Percentiles rank a stretch among this genome's conserved stretches.
These are phyloP conservation scores for Buxus sempervirens DNA, from an alignment of 164 flowering plant genomes.

Conservation along the genomic window DNA sequence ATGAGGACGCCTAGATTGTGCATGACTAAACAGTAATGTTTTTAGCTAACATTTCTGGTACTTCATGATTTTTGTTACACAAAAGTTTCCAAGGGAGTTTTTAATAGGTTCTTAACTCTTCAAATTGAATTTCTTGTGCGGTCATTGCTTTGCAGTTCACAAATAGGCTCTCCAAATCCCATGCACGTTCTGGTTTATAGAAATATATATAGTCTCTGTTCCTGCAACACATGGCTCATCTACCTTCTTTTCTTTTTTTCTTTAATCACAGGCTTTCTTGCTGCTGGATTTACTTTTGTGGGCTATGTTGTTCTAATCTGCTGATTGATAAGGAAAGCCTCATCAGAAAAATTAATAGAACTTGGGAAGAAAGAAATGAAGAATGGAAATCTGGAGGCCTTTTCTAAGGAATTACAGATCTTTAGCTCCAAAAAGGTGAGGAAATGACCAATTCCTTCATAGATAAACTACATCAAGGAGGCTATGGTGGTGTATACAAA, in stretches of 20 bases:
- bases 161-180: no score
- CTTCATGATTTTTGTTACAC: no score
- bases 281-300: background rate
- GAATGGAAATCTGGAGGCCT: background rate
- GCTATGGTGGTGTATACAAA: constrained; percentile 1
- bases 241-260: background rate
- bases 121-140: no score
- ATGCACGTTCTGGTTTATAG: no score
- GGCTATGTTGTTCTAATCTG: background rate
- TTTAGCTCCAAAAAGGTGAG: background rate
- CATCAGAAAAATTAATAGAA: background rate
- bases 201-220: no score
- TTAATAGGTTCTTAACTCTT: no score
- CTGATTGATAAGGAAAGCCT: background rate
- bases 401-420: background rate
- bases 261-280: background rate
- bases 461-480: background rate
- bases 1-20: no score
- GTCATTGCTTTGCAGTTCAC: no score
- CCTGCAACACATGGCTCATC: background rate
- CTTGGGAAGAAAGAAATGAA: background rate
- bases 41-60: no score
- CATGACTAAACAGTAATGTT: no score
- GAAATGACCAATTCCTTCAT: background rate
- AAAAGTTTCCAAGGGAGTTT: no score